A percentile compares a stretch with the other conserved stretches of the same genome.
These are phyloP conservation scores for Pichia sp. DNA, from an alignment of 1,139 yeast genomes.

Conservation along the genomic window DNA sequence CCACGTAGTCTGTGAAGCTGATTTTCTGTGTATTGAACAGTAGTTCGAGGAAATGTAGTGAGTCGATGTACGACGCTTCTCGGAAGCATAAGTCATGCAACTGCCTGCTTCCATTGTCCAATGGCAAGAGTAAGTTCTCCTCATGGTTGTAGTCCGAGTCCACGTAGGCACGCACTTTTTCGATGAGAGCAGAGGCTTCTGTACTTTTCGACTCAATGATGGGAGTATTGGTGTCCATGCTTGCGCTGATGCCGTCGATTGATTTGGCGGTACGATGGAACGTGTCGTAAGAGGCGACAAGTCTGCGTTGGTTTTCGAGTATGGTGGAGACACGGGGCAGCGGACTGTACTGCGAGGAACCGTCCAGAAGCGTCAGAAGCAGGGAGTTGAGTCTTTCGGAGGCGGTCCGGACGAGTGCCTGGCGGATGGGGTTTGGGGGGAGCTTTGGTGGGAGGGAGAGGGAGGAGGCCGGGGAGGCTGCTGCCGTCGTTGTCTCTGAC, in stretches of 20 bases:
- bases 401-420: not conserved
- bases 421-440: constrained; percentile 8
- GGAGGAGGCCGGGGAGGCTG: not conserved
- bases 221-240: not conserved
- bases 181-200: not conserved
- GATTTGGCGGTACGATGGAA: not conserved
- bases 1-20: constrained; percentile 49
- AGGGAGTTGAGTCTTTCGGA: not conserved
- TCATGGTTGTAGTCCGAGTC: constrained; percentile 4
- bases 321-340: not conserved
- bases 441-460: not conserved
- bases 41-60: constrained; percentile 1
- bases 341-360: not conserved
- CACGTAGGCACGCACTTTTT: not conserved
- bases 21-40: constrained; percentile 34
- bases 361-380: not conserved
- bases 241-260: not conserved
- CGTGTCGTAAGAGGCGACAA: not conserved
- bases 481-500: not conserved
- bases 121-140: not conserved
- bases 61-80: constrained; percentile 3
- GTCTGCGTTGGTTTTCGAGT: not conserved
- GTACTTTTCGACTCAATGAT: not conserved
- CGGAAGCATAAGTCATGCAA: not conserved
- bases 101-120: not conserved